These are phyloP conservation scores for Aspergillus funiculosus DNA, from an alignment of 495 filamentous ascomycete species.

Conservation along the genomic window DNA sequence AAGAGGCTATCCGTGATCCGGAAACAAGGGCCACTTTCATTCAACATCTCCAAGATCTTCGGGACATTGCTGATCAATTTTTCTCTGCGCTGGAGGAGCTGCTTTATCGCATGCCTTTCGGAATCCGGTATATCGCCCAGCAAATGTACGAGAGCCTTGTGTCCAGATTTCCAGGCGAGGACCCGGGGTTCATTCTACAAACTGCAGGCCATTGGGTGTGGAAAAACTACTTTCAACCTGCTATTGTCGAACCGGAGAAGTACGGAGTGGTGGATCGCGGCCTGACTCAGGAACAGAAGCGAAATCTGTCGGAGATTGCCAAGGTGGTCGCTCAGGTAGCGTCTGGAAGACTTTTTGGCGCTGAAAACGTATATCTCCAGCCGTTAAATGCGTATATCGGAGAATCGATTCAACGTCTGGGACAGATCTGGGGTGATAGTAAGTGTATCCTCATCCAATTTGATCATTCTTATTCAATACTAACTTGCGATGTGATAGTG, in stretches of 20 bases:
- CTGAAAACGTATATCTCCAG: slow-evolving; percentile 92
- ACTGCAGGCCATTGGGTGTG: slow-evolving; percentile 85
- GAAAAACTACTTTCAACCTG: slow-evolving; percentile 89
- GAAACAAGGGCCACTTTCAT: slow-evolving; percentile 92
- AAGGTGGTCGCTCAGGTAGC: slow-evolving; percentile 88
- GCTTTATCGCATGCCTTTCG: slow-evolving; percentile 85
- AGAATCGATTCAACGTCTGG: slow-evolving; percentile 76
- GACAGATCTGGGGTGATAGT: slow-evolving; percentile 64
- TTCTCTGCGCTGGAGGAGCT: slow-evolving; percentile 74
- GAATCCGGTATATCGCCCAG: slow-evolving; percentile 80
- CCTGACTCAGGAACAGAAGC: slow-evolving; percentile 84
- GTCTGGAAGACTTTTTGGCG: slow-evolving; percentile 79
- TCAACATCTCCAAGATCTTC: slow-evolving; percentile 83
- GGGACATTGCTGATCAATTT: slow-evolving; percentile 88
- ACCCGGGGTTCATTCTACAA: slow-evolving; percentile 71
- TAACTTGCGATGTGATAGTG: slow-evolving; percentile 45
- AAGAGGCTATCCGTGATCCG: slow-evolving; percentile 86
- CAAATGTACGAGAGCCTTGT: slow-evolving; percentile 76
- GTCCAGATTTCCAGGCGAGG: slow-evolving; percentile 70
- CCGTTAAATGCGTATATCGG: slow-evolving; percentile 86
- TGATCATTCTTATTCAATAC: slow-evolving; percentile 7
- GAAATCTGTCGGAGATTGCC: slow-evolving; percentile 82
- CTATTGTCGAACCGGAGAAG: slow-evolving; percentile 77
- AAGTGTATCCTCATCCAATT: slow-evolving; percentile 28
- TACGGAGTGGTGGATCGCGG: slow-evolving; percentile 83